Percentiles rank a stretch among this genome's conserved stretches.
These are phyloP conservation scores for Flaveria ramosissima DNA, from an alignment of 129 eudicot species.

Conservation along the genomic window DNA sequence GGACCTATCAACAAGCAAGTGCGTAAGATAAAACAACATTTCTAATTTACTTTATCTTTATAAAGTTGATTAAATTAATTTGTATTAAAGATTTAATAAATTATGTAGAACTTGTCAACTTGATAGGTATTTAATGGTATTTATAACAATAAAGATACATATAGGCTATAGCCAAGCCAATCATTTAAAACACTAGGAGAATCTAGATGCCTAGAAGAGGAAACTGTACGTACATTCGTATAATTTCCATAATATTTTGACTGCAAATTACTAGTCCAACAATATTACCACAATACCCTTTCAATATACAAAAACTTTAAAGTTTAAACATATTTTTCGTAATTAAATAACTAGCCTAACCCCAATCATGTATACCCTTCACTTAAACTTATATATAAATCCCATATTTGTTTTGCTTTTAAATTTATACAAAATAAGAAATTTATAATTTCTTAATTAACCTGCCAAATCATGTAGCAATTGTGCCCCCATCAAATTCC, in stretches of 20 bases:
- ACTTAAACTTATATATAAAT: conserved; percentile 23
- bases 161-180: not conserved
- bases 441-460: conserved; percentile 24
- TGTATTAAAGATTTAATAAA: not conserved
- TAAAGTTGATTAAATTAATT: too few relatives aligned
- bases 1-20: too few relatives aligned
- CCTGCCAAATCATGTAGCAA: conserved; percentile 93
- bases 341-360: conserved; percentile 19
- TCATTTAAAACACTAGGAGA: not conserved
- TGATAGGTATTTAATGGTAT: not conserved
- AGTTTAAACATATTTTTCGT: conserved; percentile 11
- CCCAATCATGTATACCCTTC: conserved; percentile 41
- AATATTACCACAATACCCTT: conserved; percentile 22
- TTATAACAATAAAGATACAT: not conserved
- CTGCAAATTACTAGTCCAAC: conserved; percentile 7
- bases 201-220: conserved; percentile 10
- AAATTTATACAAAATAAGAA: conserved; percentile 24
- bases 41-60: too few relatives aligned
- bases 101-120: not conserved
- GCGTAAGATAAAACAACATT: too few relatives aligned
- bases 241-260: not conserved
- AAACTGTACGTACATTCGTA: not conserved
- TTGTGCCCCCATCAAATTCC: conserved; percentile 98
- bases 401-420: conserved; percentile 30
- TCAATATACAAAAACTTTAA: conserved; percentile 17